A percentile compares a stretch with the other conserved stretches of the same genome.
Conservation (phyloP, 768 basidiomycete genomes). For the Pisolithus sp. region DNA sequence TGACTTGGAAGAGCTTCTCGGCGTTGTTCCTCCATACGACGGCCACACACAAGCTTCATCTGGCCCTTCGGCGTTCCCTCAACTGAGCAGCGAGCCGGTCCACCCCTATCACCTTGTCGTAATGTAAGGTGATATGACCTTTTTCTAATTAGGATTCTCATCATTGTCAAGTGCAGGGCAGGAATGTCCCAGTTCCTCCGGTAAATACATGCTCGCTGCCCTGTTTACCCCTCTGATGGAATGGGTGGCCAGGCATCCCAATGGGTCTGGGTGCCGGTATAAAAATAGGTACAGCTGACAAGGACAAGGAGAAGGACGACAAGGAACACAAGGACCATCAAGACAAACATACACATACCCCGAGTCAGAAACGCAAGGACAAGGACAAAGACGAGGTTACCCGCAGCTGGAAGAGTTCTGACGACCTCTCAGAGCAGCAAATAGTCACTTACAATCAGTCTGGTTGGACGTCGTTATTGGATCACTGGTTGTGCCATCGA, state of each 20-base stretch:
- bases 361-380: conserved; percentile 29
- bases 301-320: conserved; percentile 29
- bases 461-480: conserved; percentile 74
- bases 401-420: conserved; percentile 29
- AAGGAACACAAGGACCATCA: conserved; percentile 22
- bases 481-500: conserved; percentile 60
- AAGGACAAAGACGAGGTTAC: conserved; percentile 32
- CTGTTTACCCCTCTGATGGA: conserved; percentile 1
- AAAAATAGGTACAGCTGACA: conserved; percentile 55
- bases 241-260: conserved; percentile 50
- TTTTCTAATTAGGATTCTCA: conserved; percentile 5
- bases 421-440: conserved; percentile 31
- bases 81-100: conserved; percentile 40
- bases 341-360: conserved; percentile 26
- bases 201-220: conserved; percentile 26
- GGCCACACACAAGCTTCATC: conserved; percentile 27
- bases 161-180: conserved; percentile 52
- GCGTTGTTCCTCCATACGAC: conserved; percentile 41
- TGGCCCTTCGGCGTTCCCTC: conserved; percentile 34
- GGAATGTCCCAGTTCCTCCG: conserved; percentile 78
- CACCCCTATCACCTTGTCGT: conserved; percentile 80
- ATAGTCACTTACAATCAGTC: conserved; percentile 26
- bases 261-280: conserved; percentile 75
- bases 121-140: conserved; percentile 41
- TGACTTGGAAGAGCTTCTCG: conserved; percentile 65